A percentile compares a stretch with the other conserved stretches of the same genome.
These are phyloP conservation scores for Teunomyces aglyptinius DNA, from an alignment of 805 yeast species.

Conservation along the genomic window DNA sequence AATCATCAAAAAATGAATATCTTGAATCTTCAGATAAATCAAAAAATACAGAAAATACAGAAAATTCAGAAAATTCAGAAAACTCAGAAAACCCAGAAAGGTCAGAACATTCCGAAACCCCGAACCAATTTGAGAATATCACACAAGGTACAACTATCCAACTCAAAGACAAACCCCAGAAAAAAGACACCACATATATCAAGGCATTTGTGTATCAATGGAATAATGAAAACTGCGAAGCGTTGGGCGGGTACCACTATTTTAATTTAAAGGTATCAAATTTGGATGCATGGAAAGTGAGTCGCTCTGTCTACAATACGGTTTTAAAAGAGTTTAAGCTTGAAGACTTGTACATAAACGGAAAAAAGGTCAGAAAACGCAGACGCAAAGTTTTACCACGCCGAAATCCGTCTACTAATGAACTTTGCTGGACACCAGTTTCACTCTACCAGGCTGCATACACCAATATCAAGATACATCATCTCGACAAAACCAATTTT, in stretches of 20 bases:
- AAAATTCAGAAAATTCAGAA: background rate
- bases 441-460: slow-evolving; percentile 31
- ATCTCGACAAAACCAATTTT: slow-evolving; percentile 28
- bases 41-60: background rate
- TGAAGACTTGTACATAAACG: slow-evolving; percentile 12
- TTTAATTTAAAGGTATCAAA: slow-evolving; percentile 1
- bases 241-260: background rate
- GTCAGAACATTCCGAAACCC: background rate
- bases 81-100: background rate
- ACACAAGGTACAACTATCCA: background rate
- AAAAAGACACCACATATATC: background rate
- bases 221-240: slow-evolving; percentile 1
- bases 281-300: slow-evolving; percentile 10
- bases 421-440: slow-evolving; percentile 28
- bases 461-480: slow-evolving; percentile 27
- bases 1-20: background rate
- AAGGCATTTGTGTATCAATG: slow-evolving; percentile 1
- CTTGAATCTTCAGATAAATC: background rate
- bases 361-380: background rate
- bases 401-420: slow-evolving; percentile 8
- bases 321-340: slow-evolving; percentile 14
- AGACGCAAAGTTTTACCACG: slow-evolving; percentile 2
- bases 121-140: background rate
- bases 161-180: background rate
- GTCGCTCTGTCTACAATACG: slow-evolving; percentile 13